Evolutionary conservation across 1,284 basidiomycete species (phyloP).

Genomic region (Moesziomyces aphidis): DNA sequence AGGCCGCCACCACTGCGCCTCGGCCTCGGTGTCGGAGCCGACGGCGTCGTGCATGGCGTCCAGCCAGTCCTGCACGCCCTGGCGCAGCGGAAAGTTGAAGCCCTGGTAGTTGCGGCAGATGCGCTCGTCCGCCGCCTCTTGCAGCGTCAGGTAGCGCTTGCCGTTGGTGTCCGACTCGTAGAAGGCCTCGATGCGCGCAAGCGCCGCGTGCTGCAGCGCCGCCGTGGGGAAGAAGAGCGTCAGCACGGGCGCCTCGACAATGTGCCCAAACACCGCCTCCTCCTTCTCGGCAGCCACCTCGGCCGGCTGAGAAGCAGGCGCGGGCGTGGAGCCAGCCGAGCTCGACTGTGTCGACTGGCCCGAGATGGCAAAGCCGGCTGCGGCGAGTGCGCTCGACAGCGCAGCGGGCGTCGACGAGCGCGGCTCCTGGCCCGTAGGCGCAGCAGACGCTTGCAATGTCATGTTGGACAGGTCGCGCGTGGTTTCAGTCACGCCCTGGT

Average conservation of each 20-base stretch:
- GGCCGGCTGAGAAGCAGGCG: slow-evolving; percentile 3
- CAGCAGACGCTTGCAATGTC: slow-evolving; percentile 7
- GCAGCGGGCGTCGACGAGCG: slow-evolving; percentile 9
- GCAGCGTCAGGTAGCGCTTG: slow-evolving; percentile 42
- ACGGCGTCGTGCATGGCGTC: slow-evolving; percentile 44
- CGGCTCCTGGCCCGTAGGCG: background rate
- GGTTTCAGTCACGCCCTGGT: background rate
- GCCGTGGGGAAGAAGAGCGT: slow-evolving; percentile 58
- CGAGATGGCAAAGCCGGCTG: slow-evolving; percentile 23
- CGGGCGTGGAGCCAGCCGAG: slow-evolving; percentile 11
- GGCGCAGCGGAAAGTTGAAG: slow-evolving; percentile 59
- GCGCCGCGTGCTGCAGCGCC: slow-evolving; percentile 52
- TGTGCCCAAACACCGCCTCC: slow-evolving; percentile 38
- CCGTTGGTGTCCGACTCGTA: slow-evolving; percentile 54
- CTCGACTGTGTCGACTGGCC: background rate
- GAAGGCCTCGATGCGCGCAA: slow-evolving; percentile 62
- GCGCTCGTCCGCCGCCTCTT: slow-evolving; percentile 43
- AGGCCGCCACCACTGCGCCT: slow-evolving; percentile 42
- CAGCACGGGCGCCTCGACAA: slow-evolving; percentile 45
- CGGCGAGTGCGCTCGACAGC: slow-evolving; percentile 19
- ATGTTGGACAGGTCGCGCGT: slow-evolving; percentile 11
- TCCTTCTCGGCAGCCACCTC: slow-evolving; percentile 9
- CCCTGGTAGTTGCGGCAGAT: slow-evolving; percentile 63
- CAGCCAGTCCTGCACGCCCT: slow-evolving; percentile 55
- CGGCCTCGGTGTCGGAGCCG: slow-evolving; percentile 1